Evolutionary conservation across 345 rosid genomes (phyloP).

Genomic region (Microthlaspi erraticum): DNA sequence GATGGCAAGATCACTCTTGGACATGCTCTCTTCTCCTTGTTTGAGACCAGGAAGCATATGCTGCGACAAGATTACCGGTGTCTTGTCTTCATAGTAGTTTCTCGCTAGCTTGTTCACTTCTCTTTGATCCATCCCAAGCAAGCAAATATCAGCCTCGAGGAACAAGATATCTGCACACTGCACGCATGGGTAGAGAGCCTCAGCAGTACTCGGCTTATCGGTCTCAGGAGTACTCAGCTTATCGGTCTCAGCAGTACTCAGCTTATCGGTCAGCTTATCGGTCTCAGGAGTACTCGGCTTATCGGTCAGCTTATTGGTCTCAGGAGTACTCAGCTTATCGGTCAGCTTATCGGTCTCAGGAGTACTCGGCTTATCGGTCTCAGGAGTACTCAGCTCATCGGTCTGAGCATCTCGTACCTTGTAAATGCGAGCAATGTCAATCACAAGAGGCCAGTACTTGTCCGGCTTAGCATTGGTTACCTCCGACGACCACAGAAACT

Average conservation of each 20-base stretch:
- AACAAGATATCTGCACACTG: conserved; percentile 95
- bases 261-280: too few species aligned
- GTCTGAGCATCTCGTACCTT: too few species aligned
- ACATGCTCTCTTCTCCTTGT: conserved; percentile 94
- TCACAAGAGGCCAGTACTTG: conserved; percentile 94
- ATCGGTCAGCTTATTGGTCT: too few species aligned
- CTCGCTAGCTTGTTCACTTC: conserved; percentile 88
- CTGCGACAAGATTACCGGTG: too few species aligned
- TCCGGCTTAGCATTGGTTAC: conserved; percentile 70
- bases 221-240: too few species aligned
- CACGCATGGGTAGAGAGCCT: conserved; percentile 93
- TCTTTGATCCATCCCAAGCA: conserved; percentile 91
- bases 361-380: too few species aligned
- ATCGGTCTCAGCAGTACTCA: too few species aligned
- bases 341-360: too few species aligned
- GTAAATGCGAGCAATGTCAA: conserved; percentile 98
- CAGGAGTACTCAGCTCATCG: too few species aligned
- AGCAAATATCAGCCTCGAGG: conserved; percentile 96
- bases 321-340: too few species aligned
- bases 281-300: too few species aligned
- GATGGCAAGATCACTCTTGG: conserved; percentile 87
- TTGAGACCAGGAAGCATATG: conserved; percentile 93
- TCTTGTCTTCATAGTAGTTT: too few species aligned
- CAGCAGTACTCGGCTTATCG: conserved; percentile 81
- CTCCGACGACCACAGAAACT: conserved; percentile 85